Evolutionary conservation across 257 asterid species (phyloP), one percentile per base, ranked within the genome.

Genomic region (Scutellaria galericulata): DNA sequence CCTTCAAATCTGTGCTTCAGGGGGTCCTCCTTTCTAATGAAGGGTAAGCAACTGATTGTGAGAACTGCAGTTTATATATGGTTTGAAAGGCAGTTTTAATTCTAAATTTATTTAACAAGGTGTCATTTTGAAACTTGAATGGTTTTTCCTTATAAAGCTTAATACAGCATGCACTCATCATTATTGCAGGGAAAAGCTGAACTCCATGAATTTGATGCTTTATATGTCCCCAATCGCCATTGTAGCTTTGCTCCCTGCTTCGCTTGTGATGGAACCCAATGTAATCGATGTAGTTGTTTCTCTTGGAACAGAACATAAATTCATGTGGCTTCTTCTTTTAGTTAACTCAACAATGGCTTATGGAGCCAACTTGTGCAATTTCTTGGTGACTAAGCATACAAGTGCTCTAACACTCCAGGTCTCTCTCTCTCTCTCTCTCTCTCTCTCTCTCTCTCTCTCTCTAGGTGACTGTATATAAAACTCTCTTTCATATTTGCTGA

Each of bases 341-440:
- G 46, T 85, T 8, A 91, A 91, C 73, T 84, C 97, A 55, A 70
- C 90, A 6, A 80, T 89, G 91, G 96, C 98, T 56, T 93, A 89
- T 75, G 97, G 91, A 78, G 98, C 98, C 15, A 93, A 91, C 80
- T 78, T 91, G 74, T 86, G 95, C 86, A 93, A 93, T 80, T 94
- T 94, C 83, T 82, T 94, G 87, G 98, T 92, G 27, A 92, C 98
- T 45, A 92, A 88, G 89, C 90, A 92, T 75, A 92, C 98, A 15
- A 92, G 98, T 72, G 98, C 98, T 46, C 79, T 92, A 24, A 92
- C 98, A 10, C 98, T 92, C 78, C 98, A 92, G 96, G 98, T 92
- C 71, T 54, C 46, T 64, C 39, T 66, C 76, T 73, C 45, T n/a
- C 73, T 15, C 73, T 59, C 66, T 58, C 56, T 8, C 50, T 50